Evolutionary conservation across 2,329 filamentous ascomycete genomes (phyloP), one percentile per base, ranked within the genome.

Genomic region (Colletotrichum endophyticum): DNA sequence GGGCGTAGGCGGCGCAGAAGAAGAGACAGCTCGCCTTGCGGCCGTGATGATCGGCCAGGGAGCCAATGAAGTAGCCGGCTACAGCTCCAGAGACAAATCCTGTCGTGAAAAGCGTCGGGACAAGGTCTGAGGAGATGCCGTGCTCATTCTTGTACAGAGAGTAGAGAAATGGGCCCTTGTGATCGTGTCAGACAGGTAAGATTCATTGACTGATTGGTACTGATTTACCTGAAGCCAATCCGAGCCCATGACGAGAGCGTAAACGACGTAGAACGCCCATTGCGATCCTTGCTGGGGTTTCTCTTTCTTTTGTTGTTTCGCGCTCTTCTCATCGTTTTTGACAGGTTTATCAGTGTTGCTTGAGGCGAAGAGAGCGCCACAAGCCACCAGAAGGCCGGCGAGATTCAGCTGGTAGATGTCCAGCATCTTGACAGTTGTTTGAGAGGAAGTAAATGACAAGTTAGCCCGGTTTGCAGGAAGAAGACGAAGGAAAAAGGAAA

Each of bases 1-100:
- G 81, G 0, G 89, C 86, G 80, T 91, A 91, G 6, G 87, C 83
- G 19, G 83, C 82, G 82, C 91, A 92, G 82, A 91, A 92, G 22
- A 85, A 82, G 12, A 92, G 84, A 79, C 91, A 92, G 32, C 89
- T 89, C 11, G 82, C 83, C 69, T 86, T 87, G 64, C 91, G 88
- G 22, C 90, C 90, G 81, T 87, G 84, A n/a, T 83, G 83, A 79
- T 91, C 88, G 19, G 88, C 87, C 13, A 89, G 79, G 8, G 84
- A 84, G 15, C 89, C 90, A 28, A 87, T 85, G 66, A 90, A 85
- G 6, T 86, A 85, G 19, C 88, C 83, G 70, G 86, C 84, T 73
- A 87, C 77, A 80, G 87, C 83, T 80, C 87, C 80, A 79, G 89
- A 78, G 80, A 86, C 76, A 83, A 90, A 87, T 79, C 89, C 83